Base-by-base conservation (phyloP, 257 asterid species). In the Striga asiatica region DNA sequence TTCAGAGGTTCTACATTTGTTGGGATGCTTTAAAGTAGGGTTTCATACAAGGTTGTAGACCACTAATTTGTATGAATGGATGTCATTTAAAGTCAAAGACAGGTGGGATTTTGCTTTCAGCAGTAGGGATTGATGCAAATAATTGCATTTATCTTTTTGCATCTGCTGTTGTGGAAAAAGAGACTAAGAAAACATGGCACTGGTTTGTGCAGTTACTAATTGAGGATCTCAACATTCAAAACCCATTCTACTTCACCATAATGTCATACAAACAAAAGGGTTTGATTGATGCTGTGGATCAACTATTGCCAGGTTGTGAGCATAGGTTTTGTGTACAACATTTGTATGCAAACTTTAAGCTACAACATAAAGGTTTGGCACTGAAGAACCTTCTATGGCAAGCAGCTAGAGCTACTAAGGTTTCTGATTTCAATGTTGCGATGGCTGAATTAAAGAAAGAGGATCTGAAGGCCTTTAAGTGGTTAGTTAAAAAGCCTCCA, bases 201-300 rank as follows among this genome's bases (percentile, higher is more conserved):
- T 52, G 39, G 43, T 52, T 52, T 29, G 3, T 31, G 1, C 16
- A 29, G 5, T 18, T 29, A 13, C 17, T 52, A 4, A 4, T 1
- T 28, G 43, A 24, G 7, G 31, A 32, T 32, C 1, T 32, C 1
- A 32, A 32, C 8, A 32, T 6, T 12, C 9, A 6, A 32, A 32
- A 32, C 38, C 38, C 38, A 6, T 6, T 5, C 38, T 17, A 14
- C 2, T 52, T 18, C 21, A 39, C 51, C 1, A 37, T 56, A 5
- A 56, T 56, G 39, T 37, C 51, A 11, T 13, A 56, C 7, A 56
- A 56, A 21, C 62, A 56, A 8, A 56, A 39, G 16, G 38, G 38
- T 0, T 6, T 56, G 8, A 11, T 22, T 0, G 18, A 55, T 0
- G 23, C 22, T 9, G 37, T 21, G 1, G 24, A 2, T 4, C 18